Conservation (phyloP, 164 flowering plant species). For the Pachysandra terminalis region DNA sequence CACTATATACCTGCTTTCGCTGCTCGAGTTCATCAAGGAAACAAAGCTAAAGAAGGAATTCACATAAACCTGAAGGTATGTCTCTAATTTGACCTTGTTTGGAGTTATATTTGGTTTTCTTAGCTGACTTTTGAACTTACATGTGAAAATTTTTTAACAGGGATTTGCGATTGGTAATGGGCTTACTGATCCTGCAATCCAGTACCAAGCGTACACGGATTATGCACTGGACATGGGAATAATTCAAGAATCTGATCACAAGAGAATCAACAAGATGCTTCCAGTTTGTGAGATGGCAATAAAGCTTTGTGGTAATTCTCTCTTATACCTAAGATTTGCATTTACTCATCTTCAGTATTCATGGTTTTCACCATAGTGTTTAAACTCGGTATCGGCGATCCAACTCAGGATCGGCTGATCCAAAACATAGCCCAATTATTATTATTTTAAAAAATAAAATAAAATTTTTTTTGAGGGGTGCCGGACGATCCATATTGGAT, state of each 20-base stretch:
- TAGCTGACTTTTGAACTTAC: neutral
- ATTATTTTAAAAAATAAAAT: no score
- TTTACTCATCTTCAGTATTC: neutral
- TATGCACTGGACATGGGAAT: conserved; percentile 57
- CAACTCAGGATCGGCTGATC: no score
- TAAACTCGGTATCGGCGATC: no score
- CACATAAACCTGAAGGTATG: conserved; percentile 72
- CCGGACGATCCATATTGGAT: no score
- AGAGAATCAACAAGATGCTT: conserved; percentile 31
- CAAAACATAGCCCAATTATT: no score
- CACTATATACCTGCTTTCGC: conserved; percentile 92
- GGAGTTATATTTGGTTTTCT: neutral
- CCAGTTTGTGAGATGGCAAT: conserved; percentile 49
- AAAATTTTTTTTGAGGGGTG: no score
- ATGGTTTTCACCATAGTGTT: no score
- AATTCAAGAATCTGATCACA: conserved; percentile 44
- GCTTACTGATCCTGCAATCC: conserved; percentile 68
- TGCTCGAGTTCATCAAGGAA: conserved; percentile 62
- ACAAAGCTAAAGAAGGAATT: conserved; percentile 71
- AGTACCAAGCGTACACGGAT: conserved; percentile 71
- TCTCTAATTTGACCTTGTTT: neutral
- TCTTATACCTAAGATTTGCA: neutral
- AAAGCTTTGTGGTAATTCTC: conserved; percentile 51
- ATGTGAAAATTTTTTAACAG: conserved; percentile 30
- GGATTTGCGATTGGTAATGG: conserved; percentile 93